Conservation (phyloP, 169 alveolate genomes). For the Plasmodium gallinaceum region DNA sequence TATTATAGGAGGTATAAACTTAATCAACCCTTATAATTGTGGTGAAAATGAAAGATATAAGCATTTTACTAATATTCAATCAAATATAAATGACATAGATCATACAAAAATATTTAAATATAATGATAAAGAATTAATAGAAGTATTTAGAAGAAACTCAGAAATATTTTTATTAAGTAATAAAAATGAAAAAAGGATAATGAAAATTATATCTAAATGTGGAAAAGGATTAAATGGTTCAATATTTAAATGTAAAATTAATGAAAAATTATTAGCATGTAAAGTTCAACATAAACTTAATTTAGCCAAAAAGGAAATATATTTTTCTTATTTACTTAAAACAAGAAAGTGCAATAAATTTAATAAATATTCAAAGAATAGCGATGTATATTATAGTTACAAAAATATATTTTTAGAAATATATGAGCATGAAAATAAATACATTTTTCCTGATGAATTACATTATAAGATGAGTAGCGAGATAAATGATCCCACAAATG, state of each 20-base stretch:
- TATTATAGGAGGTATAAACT: slow-evolving; percentile 47
- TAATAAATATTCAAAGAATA: slow-evolving; percentile 14
- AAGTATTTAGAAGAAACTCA: slow-evolving; percentile 16
- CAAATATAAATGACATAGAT: slow-evolving; percentile 35
- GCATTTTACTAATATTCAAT: slow-evolving; percentile 19
- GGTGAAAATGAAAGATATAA: slow-evolving; percentile 37
- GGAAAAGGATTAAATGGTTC: slow-evolving; percentile 75
- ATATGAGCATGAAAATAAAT: slow-evolving; percentile 21
- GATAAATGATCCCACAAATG: neutral
- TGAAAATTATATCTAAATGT: slow-evolving; percentile 26
- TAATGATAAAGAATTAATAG: slow-evolving; percentile 24
- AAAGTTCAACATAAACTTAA: slow-evolving; percentile 50
- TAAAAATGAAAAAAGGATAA: slow-evolving; percentile 21
- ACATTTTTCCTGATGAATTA: slow-evolving; percentile 70
- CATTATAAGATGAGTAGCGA: slow-evolving; percentile 28
- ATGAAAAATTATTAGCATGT: slow-evolving; percentile 46
- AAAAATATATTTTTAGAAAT: slow-evolving; percentile 45
- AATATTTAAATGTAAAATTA: slow-evolving; percentile 37
- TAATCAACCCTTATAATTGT: slow-evolving; percentile 52
- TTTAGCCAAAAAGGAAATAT: slow-evolving; percentile 73
- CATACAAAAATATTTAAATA: slow-evolving; percentile 57
- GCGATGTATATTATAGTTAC: neutral
- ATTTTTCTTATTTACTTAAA: slow-evolving; percentile 57
- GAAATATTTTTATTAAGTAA: slow-evolving; percentile 28
- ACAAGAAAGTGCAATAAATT: slow-evolving; percentile 23